phyloP scores from a whole-genome alignment of 2,329 filamentous ascomycete species.

The Neonectria magnoliae region DNA sequence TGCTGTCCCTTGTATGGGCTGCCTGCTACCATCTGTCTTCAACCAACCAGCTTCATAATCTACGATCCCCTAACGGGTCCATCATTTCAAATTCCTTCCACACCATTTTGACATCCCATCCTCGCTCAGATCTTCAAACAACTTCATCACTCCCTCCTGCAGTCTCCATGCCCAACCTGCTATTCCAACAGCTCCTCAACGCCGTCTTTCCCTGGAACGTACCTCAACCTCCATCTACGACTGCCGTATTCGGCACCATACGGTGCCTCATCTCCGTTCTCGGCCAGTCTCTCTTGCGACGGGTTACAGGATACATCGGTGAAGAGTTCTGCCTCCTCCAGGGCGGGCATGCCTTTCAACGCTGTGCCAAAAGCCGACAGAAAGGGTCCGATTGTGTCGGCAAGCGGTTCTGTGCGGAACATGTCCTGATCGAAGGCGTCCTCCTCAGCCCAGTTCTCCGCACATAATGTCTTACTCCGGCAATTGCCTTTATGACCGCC shows the following conservation, averaged over 20 bases:
- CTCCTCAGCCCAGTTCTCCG: background rate
- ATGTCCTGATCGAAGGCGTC: background rate
- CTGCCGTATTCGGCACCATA: background rate
- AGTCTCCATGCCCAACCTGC: slow-evolving; percentile 15
- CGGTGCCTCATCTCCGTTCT: slow-evolving; percentile 5
- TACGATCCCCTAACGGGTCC: too few species aligned
- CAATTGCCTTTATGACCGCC: background rate
- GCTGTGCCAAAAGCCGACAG: slow-evolving; percentile 6
- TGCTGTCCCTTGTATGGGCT: too few species aligned
- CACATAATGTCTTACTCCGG: background rate
- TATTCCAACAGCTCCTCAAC: slow-evolving; percentile 1
- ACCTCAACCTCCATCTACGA: slow-evolving; percentile 1
- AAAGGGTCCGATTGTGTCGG: slow-evolving; percentile 1
- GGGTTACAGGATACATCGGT: slow-evolving; percentile 3
- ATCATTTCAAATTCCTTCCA: background rate
- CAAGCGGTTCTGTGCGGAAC: slow-evolving; percentile 11
- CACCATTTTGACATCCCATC: background rate
- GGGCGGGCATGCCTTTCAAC: slow-evolving; percentile 7
- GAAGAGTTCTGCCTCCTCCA: slow-evolving; percentile 14
- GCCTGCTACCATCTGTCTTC: too few species aligned
- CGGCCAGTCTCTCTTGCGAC: background rate
- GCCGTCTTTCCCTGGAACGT: slow-evolving; percentile 5
- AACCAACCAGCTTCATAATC: too few species aligned
- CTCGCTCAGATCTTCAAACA: slow-evolving; percentile 6
- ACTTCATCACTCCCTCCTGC: background rate